Evolutionary conservation across 495 filamentous ascomycete genomes (phyloP).

Genomic region (Penicillium odoratum): DNA sequence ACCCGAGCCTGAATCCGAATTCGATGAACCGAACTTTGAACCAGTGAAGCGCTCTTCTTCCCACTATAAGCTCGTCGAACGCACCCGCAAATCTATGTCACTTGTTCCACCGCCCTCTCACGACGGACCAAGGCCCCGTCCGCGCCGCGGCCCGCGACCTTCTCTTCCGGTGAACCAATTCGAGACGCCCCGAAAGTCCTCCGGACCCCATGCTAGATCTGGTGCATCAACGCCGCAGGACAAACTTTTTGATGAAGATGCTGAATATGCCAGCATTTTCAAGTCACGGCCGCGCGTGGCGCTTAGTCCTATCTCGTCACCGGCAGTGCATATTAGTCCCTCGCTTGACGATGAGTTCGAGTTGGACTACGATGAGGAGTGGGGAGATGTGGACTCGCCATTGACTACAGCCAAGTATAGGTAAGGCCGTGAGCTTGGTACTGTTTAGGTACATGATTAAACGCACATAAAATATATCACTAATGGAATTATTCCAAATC

Average conservation of each 20-base stretch:
- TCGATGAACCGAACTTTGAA: constrained; percentile 22
- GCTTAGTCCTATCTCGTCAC: constrained; percentile 68
- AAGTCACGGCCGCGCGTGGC: constrained; percentile 79
- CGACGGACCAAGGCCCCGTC: constrained; percentile 25
- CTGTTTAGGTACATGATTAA: neutral
- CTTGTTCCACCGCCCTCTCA: constrained; percentile 40
- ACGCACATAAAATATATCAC: neutral
- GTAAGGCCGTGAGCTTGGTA: neutral
- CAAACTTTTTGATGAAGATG: constrained; percentile 62
- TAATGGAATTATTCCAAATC: no score
- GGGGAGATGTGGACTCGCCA: constrained; percentile 25
- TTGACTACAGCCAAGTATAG: constrained; percentile 11
- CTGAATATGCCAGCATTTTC: constrained; percentile 82
- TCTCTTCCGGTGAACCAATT: constrained; percentile 65
- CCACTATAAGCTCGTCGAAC: constrained; percentile 59
- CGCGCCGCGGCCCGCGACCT: constrained; percentile 42
- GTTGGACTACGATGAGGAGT: constrained; percentile 22
- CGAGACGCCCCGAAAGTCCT: constrained; percentile 50
- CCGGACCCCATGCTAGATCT: constrained; percentile 17
- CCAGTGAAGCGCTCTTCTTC: constrained; percentile 28
- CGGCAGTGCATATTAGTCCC: constrained; percentile 46
- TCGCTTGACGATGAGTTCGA: constrained; percentile 32
- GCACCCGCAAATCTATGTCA: constrained; percentile 83
- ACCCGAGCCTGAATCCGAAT: constrained; percentile 11
- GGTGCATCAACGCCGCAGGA: constrained; percentile 54